Base-by-base conservation (phyloP, 352 stramenopile species). In the Albugo laibachii region DNA sequence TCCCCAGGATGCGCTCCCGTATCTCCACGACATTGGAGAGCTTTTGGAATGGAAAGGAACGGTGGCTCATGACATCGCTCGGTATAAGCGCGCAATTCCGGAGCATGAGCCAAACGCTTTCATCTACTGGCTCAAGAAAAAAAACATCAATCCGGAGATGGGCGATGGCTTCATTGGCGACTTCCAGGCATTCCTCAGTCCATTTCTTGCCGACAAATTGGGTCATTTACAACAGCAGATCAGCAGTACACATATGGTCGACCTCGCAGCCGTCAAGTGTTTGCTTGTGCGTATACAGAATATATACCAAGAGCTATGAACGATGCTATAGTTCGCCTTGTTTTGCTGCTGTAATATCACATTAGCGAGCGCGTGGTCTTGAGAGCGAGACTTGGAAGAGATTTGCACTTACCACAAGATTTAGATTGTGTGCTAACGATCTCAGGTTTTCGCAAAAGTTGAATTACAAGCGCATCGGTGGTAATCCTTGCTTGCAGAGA, bases 11-110 rank as follows among this genome's bases (percentile, higher is more conserved):
- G 67, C 66, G 1, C 62, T 89, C 21, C 58, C 72, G 36, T 79
- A 77, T 42, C 55, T 89, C 21, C 54, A 58, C 41, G 63, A 59
- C 20, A 78, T 85, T 15, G 77, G 77, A 45, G 73, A 77, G 56
- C 83, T 84, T 63, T 80, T 89, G 61, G 74, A 87, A 57, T 89
- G 74, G 71, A 70, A 89, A 56, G 77, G 74, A 48, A 85, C 73
- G 43, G 67, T 89, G 37, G 74, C 77, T 16, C 77, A 87, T 54
- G 77, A 89, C 40, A 52, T 85, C 16, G 73, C 77, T 11, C 69
- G 77, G 11, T 86, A 74, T 50, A 52, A 57, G 11, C 77, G 77
- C 15, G 69, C 78, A 24, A 51, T 66, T 34, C 74, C 59, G 2
- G 74, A 85, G 53, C 55, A 63, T 21, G 66, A 69, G 49, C 74